Conservation (phyloP, 208 protist genomes). For the Trypanosoma theileri region DNA sequence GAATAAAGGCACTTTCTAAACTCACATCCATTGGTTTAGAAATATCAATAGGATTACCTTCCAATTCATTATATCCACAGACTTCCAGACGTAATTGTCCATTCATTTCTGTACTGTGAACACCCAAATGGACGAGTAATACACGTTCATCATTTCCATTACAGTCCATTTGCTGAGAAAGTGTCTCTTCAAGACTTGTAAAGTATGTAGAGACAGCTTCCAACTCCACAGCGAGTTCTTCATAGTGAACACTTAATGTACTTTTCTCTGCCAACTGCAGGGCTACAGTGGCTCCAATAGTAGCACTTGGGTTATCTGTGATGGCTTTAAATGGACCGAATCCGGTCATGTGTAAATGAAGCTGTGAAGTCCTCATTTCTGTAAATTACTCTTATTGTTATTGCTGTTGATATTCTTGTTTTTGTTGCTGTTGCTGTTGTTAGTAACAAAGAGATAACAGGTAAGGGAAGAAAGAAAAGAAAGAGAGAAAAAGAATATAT, state of each 20-base stretch:
- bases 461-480: neutral
- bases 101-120: conserved; percentile 42
- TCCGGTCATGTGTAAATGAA: conserved; percentile 61
- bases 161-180: conserved; percentile 27
- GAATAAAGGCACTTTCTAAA: conserved; percentile 50
- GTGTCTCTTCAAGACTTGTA: conserved; percentile 31
- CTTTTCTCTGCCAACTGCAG: conserved; percentile 24
- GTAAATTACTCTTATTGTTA: conserved; percentile 1
- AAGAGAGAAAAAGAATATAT: neutral
- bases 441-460: no score
- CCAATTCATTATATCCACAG: conserved; percentile 66
- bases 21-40: conserved; percentile 27
- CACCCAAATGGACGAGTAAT: conserved; percentile 58
- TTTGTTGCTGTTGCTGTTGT: no score
- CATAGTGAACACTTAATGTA: conserved; percentile 33
- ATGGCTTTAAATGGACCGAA: conserved; percentile 65
- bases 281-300: conserved; percentile 37
- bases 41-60: conserved; percentile 42
- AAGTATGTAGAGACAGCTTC: conserved; percentile 41
- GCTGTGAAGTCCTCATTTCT: conserved; percentile 13
- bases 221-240: conserved; percentile 49
- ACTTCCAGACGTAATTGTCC: conserved; percentile 62
- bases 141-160: conserved; percentile 27
- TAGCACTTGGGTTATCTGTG: conserved; percentile 59
- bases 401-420: no score